These are phyloP conservation scores for Penstemon eatonii DNA, from an alignment of 257 asterid species.

Conservation along the genomic window DNA sequence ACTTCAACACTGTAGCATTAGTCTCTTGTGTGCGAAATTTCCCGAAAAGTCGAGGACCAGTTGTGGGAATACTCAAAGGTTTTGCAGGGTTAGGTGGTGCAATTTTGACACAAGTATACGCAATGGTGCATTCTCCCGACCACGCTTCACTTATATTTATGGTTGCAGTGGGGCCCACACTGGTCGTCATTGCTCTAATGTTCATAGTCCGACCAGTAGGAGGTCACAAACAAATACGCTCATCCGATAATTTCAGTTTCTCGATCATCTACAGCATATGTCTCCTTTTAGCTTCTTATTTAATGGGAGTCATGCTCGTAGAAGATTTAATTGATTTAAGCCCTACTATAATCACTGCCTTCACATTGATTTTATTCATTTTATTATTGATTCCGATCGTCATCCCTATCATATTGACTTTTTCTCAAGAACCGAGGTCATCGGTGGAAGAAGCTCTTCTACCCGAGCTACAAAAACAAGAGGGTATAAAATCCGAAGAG, in stretches of 20 bases:
- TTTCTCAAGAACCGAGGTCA: constrained; percentile 31
- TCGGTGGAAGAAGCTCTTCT: constrained; percentile 46
- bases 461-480: constrained; percentile 40
- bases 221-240: constrained; percentile 56
- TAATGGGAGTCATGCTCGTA: constrained; percentile 65
- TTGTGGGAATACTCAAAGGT: constrained; percentile 69
- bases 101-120: constrained; percentile 53
- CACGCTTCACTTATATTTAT: constrained; percentile 59
- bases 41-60: constrained; percentile 69
- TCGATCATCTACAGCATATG: constrained; percentile 47
- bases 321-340: constrained; percentile 50
- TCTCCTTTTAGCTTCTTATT: constrained; percentile 52
- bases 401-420: constrained; percentile 43
- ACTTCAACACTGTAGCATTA: constrained; percentile 57
- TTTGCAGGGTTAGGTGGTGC: constrained; percentile 69
- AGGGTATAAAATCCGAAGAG: constrained; percentile 29
- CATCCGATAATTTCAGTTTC: constrained; percentile 49
- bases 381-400: constrained; percentile 50
- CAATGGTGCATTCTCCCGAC: constrained; percentile 47
- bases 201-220: constrained; percentile 57
- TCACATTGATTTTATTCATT: constrained; percentile 40
- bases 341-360: constrained; percentile 32
- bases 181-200: constrained; percentile 56
- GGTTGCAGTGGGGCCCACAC: constrained; percentile 66
- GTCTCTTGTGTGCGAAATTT: constrained; percentile 67